Conservation (phyloP, 257 asterid genomes). For the Primulina eburnea region DNA sequence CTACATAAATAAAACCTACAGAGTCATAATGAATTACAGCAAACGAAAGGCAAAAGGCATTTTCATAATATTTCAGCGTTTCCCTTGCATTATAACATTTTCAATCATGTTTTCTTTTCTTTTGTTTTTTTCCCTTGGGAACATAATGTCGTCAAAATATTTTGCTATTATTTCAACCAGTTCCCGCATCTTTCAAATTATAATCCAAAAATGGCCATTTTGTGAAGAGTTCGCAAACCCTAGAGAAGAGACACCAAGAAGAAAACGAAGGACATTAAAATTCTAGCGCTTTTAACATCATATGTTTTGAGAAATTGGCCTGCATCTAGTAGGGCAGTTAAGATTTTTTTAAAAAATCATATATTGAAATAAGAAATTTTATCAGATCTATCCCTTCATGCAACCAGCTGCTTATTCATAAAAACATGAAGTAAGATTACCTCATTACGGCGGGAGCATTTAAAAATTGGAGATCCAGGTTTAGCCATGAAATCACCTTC, state of each 20-base stretch:
- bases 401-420: constrained; percentile 19
- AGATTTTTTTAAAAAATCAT: not conserved
- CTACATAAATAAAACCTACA: constrained; percentile 36
- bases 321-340: not conserved
- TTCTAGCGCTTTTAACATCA: not conserved
- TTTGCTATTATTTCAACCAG: not conserved
- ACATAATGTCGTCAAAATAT: no score
- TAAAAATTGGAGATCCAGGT: constrained; percentile 90
- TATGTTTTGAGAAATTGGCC: not conserved
- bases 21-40: constrained; percentile 18
- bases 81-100: not conserved
- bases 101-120: not conserved
- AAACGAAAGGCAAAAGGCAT: constrained; percentile 3
- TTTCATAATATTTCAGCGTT: not conserved
- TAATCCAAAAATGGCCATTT: no score
- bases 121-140: not conserved
- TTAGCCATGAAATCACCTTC: constrained; percentile 97
- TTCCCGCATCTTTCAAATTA: no score
- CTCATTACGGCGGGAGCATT: constrained; percentile 90
- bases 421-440: constrained; percentile 32
- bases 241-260: not conserved
- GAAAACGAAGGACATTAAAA: not conserved
- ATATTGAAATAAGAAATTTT: not conserved
- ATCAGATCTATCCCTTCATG: not conserved
- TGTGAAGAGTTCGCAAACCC: not conserved